Conservation (phyloP, 257 asterid genomes). For the Rhazya stricta region DNA sequence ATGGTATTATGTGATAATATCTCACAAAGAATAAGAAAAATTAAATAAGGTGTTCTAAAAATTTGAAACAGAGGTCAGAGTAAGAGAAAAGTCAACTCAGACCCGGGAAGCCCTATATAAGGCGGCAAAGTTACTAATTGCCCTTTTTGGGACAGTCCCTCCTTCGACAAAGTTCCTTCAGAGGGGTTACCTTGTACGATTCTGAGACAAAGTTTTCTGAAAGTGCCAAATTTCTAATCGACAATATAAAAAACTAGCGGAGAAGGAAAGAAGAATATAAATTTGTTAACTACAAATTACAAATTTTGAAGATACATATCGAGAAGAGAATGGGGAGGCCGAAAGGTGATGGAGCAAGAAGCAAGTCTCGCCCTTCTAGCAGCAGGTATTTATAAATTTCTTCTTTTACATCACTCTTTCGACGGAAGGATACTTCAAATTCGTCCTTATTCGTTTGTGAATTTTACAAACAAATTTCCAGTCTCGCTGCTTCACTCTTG, state of each 20-base stretch:
- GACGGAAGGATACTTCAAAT: too few species aligned
- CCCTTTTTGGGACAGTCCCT: too few species aligned
- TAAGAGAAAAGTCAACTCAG: not conserved
- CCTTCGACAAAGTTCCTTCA: not conserved
- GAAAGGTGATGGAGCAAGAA: constrained; percentile 93
- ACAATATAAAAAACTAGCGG: not conserved
- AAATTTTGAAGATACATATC: not conserved
- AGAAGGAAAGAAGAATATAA: not conserved
- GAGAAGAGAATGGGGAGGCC: constrained; percentile 67
- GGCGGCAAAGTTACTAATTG: not conserved
- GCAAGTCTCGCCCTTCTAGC: constrained; percentile 98
- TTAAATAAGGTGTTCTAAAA: too few species aligned
- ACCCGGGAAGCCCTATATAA: not conserved
- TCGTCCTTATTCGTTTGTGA: not conserved
- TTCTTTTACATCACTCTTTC: not conserved
- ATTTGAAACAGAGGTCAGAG: too few species aligned
- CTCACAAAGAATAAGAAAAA: too few species aligned
- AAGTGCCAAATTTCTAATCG: not conserved
- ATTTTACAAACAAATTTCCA: constrained; percentile 25
- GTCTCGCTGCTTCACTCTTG: constrained; percentile 87
- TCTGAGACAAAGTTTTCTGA: not conserved
- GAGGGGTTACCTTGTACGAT: not conserved
- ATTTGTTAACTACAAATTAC: not conserved
- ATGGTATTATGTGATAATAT: too few species aligned
- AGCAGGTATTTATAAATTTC: constrained; percentile 58